Conservation (phyloP, 768 basidiomycete genomes). For the Phaeolepiota aurea region DNA sequence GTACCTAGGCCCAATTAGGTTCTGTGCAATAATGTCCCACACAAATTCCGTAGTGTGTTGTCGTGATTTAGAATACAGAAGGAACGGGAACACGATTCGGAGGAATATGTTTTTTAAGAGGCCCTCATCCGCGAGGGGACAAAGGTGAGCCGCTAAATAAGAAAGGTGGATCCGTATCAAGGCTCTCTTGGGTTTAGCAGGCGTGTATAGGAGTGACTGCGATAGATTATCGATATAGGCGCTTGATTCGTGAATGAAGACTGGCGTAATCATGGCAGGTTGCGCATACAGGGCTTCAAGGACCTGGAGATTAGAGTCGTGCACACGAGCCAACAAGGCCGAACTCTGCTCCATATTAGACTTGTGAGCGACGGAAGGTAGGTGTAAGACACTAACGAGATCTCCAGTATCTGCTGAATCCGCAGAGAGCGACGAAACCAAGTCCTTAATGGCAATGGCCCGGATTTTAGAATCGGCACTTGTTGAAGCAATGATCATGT, state of each 20-base stretch:
- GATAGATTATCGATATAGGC: slow-evolving; percentile 40
- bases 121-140: slow-evolving; percentile 13
- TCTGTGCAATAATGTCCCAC: slow-evolving; percentile 61
- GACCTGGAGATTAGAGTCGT: slow-evolving; percentile 55
- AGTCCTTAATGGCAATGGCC: slow-evolving; percentile 45
- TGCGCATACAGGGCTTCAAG: slow-evolving; percentile 60
- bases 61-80: slow-evolving; percentile 67
- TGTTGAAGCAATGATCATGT: slow-evolving; percentile 47
- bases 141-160: slow-evolving; percentile 48
- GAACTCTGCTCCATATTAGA: slow-evolving; percentile 28
- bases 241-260: slow-evolving; percentile 30
- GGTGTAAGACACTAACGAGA: slow-evolving; percentile 28
- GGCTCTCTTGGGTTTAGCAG: slow-evolving; percentile 39
- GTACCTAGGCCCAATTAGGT: slow-evolving; percentile 7
- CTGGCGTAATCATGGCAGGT: slow-evolving; percentile 34
- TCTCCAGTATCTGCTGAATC: slow-evolving; percentile 25
- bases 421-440: slow-evolving; percentile 31
- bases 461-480: slow-evolving; percentile 57
- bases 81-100: slow-evolving; percentile 58
- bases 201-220: slow-evolving; percentile 21
- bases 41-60: slow-evolving; percentile 57
- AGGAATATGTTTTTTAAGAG: slow-evolving; percentile 31
- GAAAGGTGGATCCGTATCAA: slow-evolving; percentile 46
- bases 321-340: slow-evolving; percentile 59
- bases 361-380: neutral